Conservation (phyloP, 805 yeast genomes). For the Wickerhamiella kazuoi region DNA sequence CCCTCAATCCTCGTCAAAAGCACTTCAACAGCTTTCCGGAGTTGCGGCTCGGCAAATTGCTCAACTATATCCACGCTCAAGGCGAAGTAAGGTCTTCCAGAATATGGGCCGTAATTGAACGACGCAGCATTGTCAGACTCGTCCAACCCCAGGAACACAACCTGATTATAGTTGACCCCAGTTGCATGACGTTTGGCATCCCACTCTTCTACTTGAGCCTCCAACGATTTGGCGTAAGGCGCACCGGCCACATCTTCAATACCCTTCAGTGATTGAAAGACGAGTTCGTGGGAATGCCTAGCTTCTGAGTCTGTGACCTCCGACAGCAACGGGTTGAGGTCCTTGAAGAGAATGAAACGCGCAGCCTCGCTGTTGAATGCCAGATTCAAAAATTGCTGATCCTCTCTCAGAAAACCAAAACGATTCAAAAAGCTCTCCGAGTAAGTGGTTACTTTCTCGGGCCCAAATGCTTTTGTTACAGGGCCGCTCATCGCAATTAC, state of each 20-base stretch:
- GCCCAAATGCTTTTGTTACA: conserved; percentile 11
- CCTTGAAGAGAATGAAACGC: conserved; percentile 29
- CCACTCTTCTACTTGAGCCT: conserved; percentile 21
- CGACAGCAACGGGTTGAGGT: conserved; percentile 15
- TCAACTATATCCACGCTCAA: conserved; percentile 12
- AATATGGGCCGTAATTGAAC: conserved; percentile 11
- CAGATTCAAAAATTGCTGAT: conserved; percentile 30
- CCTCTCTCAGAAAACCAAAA: conserved; percentile 44
- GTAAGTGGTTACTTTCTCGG: conserved; percentile 23
- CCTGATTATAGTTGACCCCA: conserved; percentile 13
- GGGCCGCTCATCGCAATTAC: background rate
- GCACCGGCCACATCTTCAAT: conserved; percentile 20
- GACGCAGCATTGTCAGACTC: conserved; percentile 18
- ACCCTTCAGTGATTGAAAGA: conserved; percentile 9
- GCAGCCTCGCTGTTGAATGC: conserved; percentile 32
- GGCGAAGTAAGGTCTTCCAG: conserved; percentile 26
- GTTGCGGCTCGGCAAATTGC: too few species aligned
- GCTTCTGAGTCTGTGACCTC: background rate
- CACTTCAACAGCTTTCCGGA: background rate
- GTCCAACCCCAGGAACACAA: conserved; percentile 35
- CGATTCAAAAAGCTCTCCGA: conserved; percentile 42
- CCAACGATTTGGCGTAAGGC: conserved; percentile 18
- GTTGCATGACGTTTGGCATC: conserved; percentile 20
- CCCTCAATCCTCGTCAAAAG: background rate
- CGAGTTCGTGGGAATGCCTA: background rate